Percentiles rank a stretch among this genome's conserved stretches.
phyloP scores from a whole-genome alignment of 2,329 filamentous ascomycete species.

The Aureobasidium sp. region DNA sequence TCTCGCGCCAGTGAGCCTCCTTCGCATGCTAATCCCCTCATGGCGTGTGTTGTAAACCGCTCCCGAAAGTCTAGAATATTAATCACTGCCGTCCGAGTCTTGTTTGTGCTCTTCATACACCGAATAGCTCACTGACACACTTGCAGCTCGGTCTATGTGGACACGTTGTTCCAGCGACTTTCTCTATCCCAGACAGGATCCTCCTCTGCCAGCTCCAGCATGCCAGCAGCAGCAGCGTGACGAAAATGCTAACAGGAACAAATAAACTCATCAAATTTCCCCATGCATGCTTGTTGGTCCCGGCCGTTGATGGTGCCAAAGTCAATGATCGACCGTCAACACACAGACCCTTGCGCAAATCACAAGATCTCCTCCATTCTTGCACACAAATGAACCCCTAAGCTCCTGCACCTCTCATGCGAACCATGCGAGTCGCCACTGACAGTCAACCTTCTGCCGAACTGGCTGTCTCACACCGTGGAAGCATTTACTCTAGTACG shows the following conservation, averaged over 20 bases:
- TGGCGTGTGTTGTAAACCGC: conserved; percentile 9
- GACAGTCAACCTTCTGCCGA: neutral
- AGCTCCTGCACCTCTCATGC: neutral
- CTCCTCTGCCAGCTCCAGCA: neutral
- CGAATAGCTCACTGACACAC: neutral
- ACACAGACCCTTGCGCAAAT: neutral
- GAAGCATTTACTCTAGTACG: neutral
- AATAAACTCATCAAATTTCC: conserved; percentile 5
- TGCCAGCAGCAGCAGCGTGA: neutral
- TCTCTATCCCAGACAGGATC: neutral
- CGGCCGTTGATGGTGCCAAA: neutral
- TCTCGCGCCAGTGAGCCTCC: conserved; percentile 6
- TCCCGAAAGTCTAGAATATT: conserved; percentile 1
- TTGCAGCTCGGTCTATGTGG: neutral
- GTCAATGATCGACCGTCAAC: conserved; percentile 4
- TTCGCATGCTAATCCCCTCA: neutral
- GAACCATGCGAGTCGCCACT: neutral
- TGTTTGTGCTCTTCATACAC: neutral
- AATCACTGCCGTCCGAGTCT: neutral
- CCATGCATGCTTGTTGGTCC: conserved; percentile 2
- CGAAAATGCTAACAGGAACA: neutral
- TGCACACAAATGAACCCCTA: neutral
- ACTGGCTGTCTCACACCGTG: neutral
- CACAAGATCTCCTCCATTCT: neutral
- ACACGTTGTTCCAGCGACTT: neutral